Conservation (phyloP, 179 eudicot genomes). For the Amaranthus tricolor region DNA sequence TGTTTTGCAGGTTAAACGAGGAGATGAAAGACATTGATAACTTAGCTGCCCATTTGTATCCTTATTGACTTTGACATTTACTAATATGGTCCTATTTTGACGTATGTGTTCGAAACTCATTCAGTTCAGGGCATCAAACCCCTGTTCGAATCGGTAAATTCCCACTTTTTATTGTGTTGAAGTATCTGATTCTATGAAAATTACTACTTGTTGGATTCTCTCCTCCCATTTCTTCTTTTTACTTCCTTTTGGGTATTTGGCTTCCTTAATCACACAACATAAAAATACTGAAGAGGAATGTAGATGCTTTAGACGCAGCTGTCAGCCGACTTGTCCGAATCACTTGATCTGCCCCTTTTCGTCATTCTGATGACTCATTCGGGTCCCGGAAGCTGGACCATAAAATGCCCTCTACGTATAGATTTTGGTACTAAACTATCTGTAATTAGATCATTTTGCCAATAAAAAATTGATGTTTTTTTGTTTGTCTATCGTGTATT, state of each 20-base stretch:
- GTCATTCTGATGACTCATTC: constrained; percentile 9
- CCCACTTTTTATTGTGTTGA: background rate
- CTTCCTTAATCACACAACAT: constrained; percentile 50
- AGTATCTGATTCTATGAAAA: constrained; percentile 8
- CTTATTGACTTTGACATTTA: constrained; percentile 38
- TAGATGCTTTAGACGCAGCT: constrained; percentile 74
- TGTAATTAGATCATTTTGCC: background rate
- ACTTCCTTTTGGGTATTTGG: background rate
- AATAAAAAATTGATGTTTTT: background rate
- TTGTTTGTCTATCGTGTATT: background rate
- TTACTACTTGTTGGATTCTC: background rate
- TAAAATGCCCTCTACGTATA: background rate
- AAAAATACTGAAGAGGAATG: constrained; percentile 64
- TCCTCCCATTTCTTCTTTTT: background rate
- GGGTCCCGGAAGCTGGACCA: background rate
- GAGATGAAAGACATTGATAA: constrained; percentile 79
- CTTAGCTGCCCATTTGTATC: constrained; percentile 85
- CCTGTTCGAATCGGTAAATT: background rate
- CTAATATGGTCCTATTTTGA: background rate
- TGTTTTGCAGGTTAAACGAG: constrained; percentile 68
- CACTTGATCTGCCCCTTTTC: constrained; percentile 35
- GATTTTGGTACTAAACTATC: background rate
- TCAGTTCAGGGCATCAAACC: background rate
- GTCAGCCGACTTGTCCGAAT: constrained; percentile 63
- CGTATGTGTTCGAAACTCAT: background rate